Base-by-base conservation (phyloP, 176 grass and related monocot genomes). In the Thinopyrum elongatum region DNA sequence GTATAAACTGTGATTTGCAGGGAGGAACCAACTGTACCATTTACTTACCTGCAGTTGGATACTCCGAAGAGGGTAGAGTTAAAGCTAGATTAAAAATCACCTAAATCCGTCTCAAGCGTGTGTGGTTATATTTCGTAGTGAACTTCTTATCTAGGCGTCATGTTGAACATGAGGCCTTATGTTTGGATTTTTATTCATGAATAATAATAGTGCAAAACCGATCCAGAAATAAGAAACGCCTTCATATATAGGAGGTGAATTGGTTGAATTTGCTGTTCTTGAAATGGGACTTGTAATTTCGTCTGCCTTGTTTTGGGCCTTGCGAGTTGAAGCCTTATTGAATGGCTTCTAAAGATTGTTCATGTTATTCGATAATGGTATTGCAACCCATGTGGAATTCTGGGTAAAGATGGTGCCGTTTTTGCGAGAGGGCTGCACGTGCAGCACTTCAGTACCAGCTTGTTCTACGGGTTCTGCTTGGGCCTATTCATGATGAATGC, bases 21-120 rank as follows among this genome's bases (percentile, higher is more conserved):
- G 86, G 97, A 94, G 87, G 94, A 98, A 42, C 94, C 88, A 55
- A 94, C 87, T 0, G 88, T 95, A 82, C 90, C 90, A 8, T 98
- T 85, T 70, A 86, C 81, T 35, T 94, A 94, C 83, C 80, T 98
- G 41, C 84, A 94, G 76, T 74, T 98, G 76, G 92, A 98, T 91
- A 90, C 90, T 82, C 94, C 90, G 9, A 94, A 82, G 74, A 92
- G 90, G 27, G 82, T 86, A 47, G 94, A 98, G 73, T 66, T 80
- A 74, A 92, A 94, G 70, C 66, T 90, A 67, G 93, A 98, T 29
- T 92, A 93, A 86, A 88, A 57, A 70, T 7, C 39, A 27, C 55
- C 44, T 70, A 39, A 60, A 77, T 31, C 76, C 53, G 33, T 38
- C 65, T 65, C 36, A 69, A 30, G 16, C 7, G 16, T 29, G 42